Base-by-base conservation (phyloP, 768 basidiomycete genomes). In the Neoboletus subvelutipes region DNA sequence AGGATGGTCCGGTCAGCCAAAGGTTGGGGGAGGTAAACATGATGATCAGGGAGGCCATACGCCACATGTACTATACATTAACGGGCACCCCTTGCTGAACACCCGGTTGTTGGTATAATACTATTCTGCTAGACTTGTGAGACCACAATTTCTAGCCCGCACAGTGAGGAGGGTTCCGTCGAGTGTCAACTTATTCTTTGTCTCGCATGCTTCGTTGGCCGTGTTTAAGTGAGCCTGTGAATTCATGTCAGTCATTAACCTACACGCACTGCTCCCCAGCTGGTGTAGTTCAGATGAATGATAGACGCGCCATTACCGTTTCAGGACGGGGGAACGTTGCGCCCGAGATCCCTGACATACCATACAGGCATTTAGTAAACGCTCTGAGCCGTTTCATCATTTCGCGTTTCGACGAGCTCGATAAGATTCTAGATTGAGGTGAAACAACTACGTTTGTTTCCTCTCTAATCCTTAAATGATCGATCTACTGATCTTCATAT, bases 41-140 rank as follows among this genome's bases (percentile, higher is more conserved):
- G 65, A 66, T 33, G 64, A 64, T 57, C 67, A 56, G 54, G 67
- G 42, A 58, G 75, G 61, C 54, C 74, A 79, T 61, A 62, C 65
- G 20, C 72, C 75, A 56, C 80, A 79, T 45, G 78, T 91, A 64
- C 70, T 93, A 67, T 88, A 87, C 76, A 77, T 93, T 67, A 91
- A 90, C 62, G 87, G 87, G 29, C 83, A 86, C 69, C 83, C 89
- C 50, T 70, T 93, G 66, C 71, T 87, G 56, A 93, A 93, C 72
- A 90, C 90, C 61, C 81, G 85, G 66, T 67, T 92, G 67, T 67
- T 88, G 67, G 67, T 84, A 61, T 89, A 78, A 62, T 63, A 22
- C 37, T n/a, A 57, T 29, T 48, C 17, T 26, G 3, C 33, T 51
- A 11, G 40, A 45, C 5, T 4, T 24, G 24, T 17, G 9, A 24